These are phyloP conservation scores for Colletotrichum chlorophyti DNA, from an alignment of 2,329 filamentous ascomycete species.

Conservation along the genomic window DNA sequence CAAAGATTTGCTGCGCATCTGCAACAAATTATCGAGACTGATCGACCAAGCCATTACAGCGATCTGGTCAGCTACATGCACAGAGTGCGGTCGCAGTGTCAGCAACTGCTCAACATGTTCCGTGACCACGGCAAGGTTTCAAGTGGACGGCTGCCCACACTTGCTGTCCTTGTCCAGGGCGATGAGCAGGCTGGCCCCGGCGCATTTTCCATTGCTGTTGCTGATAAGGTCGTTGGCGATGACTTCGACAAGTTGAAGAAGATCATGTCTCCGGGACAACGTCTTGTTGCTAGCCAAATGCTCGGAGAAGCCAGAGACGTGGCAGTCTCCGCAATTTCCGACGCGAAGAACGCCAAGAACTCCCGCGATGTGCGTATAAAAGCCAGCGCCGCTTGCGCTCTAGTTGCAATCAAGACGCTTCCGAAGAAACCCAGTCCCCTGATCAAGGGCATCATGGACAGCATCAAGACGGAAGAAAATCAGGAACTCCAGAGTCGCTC, in stretches of 20 bases:
- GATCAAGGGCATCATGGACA: constrained; percentile 99
- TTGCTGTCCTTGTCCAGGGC: constrained; percentile 93
- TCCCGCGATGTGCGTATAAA: constrained; percentile 85
- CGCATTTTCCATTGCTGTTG: constrained; percentile 87
- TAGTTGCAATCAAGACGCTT: constrained; percentile 85
- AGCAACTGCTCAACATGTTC: constrained; percentile 89
- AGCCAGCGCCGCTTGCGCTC: constrained; percentile 83
- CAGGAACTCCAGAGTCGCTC: constrained; percentile 86
- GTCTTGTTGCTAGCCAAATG: constrained; percentile 81
- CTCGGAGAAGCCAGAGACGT: constrained; percentile 79
- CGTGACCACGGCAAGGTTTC: constrained; percentile 87
- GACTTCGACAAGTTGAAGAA: constrained; percentile 92
- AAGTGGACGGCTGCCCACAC: constrained; percentile 74
- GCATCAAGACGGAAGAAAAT: constrained; percentile 94
- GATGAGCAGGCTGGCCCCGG: constrained; percentile 90
- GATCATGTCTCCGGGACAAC: constrained; percentile 84
- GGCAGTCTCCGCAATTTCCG: constrained; percentile 75
- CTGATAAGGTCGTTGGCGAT: constrained; percentile 83
- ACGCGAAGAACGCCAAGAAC: constrained; percentile 80
- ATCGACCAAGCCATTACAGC: constrained; percentile 82
- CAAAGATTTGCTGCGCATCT: constrained; percentile 70
- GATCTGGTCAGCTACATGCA: constrained; percentile 92
- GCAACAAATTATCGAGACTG: constrained; percentile 78
- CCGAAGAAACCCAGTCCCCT: constrained; percentile 93
- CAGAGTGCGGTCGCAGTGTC: constrained; percentile 88